These are phyloP conservation scores for Aspergillus fumigatus DNA, from an alignment of 2,329 filamentous ascomycete species.

Conservation along the genomic window DNA sequence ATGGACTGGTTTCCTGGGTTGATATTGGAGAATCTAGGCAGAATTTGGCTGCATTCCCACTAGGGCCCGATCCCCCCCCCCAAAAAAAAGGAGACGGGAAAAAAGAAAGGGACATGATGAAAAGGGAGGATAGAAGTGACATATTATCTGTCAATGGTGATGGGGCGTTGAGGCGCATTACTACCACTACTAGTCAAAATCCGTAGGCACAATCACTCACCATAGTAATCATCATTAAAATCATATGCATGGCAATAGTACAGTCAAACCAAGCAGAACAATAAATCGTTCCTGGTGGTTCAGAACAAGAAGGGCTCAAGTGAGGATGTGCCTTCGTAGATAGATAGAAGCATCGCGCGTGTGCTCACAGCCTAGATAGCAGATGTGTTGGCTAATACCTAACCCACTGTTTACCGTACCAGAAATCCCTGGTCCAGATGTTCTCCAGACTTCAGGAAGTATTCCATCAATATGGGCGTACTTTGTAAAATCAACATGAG, in stretches of 20 bases:
- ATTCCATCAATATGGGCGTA: no score
- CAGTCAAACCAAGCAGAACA: no score
- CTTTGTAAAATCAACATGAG: no score
- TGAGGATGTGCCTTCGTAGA: no score
- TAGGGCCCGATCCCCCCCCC: constrained; percentile 18
- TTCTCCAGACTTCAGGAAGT: no score
- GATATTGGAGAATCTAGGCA: background rate
- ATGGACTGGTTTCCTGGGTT: background rate
- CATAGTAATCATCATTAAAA: no score
- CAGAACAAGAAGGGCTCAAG: background rate
- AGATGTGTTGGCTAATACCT: no score
- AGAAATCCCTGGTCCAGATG: no score
- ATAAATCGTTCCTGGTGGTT: background rate
- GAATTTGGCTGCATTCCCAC: constrained; percentile 15
- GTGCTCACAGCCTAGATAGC: background rate
- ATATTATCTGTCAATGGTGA: background rate
- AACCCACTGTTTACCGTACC: no score
- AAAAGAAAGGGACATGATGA: background rate
- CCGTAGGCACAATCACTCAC: background rate
- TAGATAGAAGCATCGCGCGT: background rate
- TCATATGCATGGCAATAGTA: no score
- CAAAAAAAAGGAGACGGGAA: background rate
- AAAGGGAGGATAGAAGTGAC: background rate
- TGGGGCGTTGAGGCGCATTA: constrained; percentile 1
- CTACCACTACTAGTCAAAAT: background rate